Conservation (phyloP, 306 rosid species). For the Rosa chinensis region DNA sequence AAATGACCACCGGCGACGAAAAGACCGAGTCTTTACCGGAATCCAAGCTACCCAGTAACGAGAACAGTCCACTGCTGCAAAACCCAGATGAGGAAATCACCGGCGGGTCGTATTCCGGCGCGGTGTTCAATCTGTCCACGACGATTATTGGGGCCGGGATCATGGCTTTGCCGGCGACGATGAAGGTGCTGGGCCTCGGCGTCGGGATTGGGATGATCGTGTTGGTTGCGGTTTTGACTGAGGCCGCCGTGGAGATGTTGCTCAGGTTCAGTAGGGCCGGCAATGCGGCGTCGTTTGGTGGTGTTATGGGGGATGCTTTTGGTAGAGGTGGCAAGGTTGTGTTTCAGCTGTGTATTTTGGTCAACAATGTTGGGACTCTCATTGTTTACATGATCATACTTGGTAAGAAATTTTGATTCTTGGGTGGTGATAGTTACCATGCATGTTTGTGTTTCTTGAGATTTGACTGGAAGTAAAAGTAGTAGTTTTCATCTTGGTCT, state of each 20-base stretch:
- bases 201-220: slow-evolving; percentile 43
- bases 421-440: background rate
- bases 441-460: background rate
- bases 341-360: slow-evolving; percentile 49
- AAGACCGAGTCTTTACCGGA: slow-evolving; percentile 15
- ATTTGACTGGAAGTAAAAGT: background rate
- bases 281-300: slow-evolving; percentile 37
- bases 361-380: slow-evolving; percentile 65
- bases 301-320: slow-evolving; percentile 53
- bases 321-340: slow-evolving; percentile 45
- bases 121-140: slow-evolving; percentile 63
- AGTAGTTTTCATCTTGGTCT: background rate
- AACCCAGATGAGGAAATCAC: background rate
- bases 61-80: slow-evolving; percentile 28
- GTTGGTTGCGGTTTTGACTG: slow-evolving; percentile 51
- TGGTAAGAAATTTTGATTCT: slow-evolving; percentile 32
- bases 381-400: slow-evolving; percentile 65
- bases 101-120: slow-evolving; percentile 51
- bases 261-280: slow-evolving; percentile 56
- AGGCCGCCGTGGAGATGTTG: slow-evolving; percentile 52
- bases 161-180: slow-evolving; percentile 73
- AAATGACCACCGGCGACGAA: slow-evolving; percentile 19
- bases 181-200: slow-evolving; percentile 59
- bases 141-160: slow-evolving; percentile 75
- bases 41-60: slow-evolving; percentile 12